phyloP scores from a whole-genome alignment of 352 stramenopile species.

The Phytophthora hibernalis region DNA sequence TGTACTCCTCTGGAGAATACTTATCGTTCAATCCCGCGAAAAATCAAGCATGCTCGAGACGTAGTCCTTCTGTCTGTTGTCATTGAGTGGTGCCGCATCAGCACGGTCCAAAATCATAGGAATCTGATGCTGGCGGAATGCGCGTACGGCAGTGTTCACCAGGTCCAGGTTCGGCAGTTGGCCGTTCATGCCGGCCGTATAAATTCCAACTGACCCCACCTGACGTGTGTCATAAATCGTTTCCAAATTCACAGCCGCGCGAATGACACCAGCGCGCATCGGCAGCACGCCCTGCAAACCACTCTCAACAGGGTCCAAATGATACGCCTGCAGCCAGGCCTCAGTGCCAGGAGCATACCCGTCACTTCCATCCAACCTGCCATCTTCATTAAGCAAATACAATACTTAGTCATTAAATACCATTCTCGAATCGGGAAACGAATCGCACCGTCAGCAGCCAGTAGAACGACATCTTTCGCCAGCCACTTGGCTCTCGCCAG shows the following conservation, averaged over 20 bases:
- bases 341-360: constrained; percentile 70
- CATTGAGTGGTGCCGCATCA: constrained; percentile 14
- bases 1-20: constrained; percentile 25
- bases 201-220: constrained; percentile 57
- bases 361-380: constrained; percentile 60
- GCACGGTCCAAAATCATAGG: constrained; percentile 57
- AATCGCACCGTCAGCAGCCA: constrained; percentile 70
- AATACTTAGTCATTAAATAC: not conserved
- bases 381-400: constrained; percentile 49
- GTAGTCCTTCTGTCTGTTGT: constrained; percentile 10
- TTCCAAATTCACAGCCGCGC: constrained; percentile 80
- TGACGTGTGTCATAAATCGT: constrained; percentile 39
- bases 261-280: constrained; percentile 82
- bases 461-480: constrained; percentile 83
- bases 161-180: constrained; percentile 90
- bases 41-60: constrained; percentile 9
- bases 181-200: constrained; percentile 79
- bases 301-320: constrained; percentile 53
- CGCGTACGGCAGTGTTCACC: constrained; percentile 77
- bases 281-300: constrained; percentile 38
- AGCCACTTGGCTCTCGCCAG: constrained; percentile 75
- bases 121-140: constrained; percentile 56
- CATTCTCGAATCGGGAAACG: too few species aligned
- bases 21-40: constrained; percentile 15
- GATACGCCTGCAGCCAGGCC: constrained; percentile 78